Evolutionary conservation across 768 basidiomycete genomes (phyloP).

Genomic region (Tylopilus balloui): DNA sequence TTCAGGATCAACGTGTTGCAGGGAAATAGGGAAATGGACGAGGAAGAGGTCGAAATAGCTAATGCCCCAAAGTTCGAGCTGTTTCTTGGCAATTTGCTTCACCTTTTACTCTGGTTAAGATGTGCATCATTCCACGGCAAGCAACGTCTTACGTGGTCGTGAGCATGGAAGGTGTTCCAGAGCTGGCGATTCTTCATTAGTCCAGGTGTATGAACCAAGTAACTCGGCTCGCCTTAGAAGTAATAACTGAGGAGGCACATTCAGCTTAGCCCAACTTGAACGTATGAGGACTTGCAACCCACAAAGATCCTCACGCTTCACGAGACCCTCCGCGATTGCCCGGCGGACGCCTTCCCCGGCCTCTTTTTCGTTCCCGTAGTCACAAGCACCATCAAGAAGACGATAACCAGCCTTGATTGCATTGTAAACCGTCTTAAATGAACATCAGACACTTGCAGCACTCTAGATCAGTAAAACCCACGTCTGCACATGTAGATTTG

Average conservation of each 20-base stretch:
- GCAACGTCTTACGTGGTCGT: slow-evolving; percentile 53
- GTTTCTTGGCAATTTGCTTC: slow-evolving; percentile 50
- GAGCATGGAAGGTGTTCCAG: slow-evolving; percentile 88
- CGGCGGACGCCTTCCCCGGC: slow-evolving; percentile 73
- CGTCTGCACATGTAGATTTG: slow-evolving; percentile 56
- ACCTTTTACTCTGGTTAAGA: slow-evolving; percentile 37
- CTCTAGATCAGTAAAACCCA: slow-evolving; percentile 26
- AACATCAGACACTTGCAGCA: neutral
- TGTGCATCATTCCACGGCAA: neutral
- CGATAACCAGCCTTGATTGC: slow-evolving; percentile 86
- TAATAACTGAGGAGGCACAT: slow-evolving; percentile 52
- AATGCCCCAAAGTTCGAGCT: slow-evolving; percentile 78
- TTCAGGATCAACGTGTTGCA: slow-evolving; percentile 73
- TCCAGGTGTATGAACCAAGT: neutral
- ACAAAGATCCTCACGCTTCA: slow-evolving; percentile 87
- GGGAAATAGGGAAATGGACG: slow-evolving; percentile 81
- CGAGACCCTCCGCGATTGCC: slow-evolving; percentile 76
- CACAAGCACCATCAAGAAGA: slow-evolving; percentile 80
- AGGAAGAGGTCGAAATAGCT: slow-evolving; percentile 81
- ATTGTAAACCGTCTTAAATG: slow-evolving; percentile 64
- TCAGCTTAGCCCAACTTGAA: slow-evolving; percentile 4
- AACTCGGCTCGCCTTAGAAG: slow-evolving; percentile 57
- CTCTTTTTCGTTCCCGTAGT: slow-evolving; percentile 88
- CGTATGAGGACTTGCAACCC: slow-evolving; percentile 28
- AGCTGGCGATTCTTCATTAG: slow-evolving; percentile 40